Evolutionary conservation across 2,329 filamentous ascomycete species (phyloP).

Genomic region (Pyricularia sp.): DNA sequence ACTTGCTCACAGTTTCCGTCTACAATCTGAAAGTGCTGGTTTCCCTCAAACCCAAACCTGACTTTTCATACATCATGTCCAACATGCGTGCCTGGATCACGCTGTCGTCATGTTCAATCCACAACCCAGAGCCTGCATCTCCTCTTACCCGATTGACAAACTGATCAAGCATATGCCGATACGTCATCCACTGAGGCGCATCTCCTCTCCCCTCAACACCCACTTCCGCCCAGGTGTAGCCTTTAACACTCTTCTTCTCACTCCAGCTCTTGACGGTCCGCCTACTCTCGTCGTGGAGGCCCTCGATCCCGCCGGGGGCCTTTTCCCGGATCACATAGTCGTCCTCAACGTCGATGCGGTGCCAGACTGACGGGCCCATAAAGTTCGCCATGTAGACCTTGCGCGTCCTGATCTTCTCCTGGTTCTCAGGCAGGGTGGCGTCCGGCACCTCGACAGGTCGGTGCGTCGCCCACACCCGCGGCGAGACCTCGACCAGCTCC

Average conservation of each 20-base stretch:
- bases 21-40: slow-evolving; percentile 8
- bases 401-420: slow-evolving; percentile 16
- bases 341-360: slow-evolving; percentile 27
- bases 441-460: slow-evolving; percentile 15
- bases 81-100: slow-evolving; percentile 34
- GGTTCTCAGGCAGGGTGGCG: slow-evolving; percentile 8
- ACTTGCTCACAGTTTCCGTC: neutral
- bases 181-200: slow-evolving; percentile 31
- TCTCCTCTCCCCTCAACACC: slow-evolving; percentile 18
- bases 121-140: slow-evolving; percentile 23
- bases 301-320: slow-evolving; percentile 8
- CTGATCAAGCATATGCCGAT: slow-evolving; percentile 35
- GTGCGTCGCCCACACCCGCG: slow-evolving; percentile 12
- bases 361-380: slow-evolving; percentile 18
- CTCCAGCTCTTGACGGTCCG: slow-evolving; percentile 14
- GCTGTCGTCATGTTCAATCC: slow-evolving; percentile 31
- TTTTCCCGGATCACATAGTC: slow-evolving; percentile 19
- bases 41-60: slow-evolving; percentile 14
- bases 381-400: slow-evolving; percentile 19
- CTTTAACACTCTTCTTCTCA: slow-evolving; percentile 17
- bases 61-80: slow-evolving; percentile 35
- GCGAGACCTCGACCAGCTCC: slow-evolving; percentile 7
- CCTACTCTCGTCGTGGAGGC: slow-evolving; percentile 7
- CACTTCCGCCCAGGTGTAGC: slow-evolving; percentile 24
- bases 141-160: slow-evolving; percentile 36